Evolutionary conservation across 495 filamentous ascomycete species (phyloP).

Genomic region (Parachaetomium inaequale): DNA sequence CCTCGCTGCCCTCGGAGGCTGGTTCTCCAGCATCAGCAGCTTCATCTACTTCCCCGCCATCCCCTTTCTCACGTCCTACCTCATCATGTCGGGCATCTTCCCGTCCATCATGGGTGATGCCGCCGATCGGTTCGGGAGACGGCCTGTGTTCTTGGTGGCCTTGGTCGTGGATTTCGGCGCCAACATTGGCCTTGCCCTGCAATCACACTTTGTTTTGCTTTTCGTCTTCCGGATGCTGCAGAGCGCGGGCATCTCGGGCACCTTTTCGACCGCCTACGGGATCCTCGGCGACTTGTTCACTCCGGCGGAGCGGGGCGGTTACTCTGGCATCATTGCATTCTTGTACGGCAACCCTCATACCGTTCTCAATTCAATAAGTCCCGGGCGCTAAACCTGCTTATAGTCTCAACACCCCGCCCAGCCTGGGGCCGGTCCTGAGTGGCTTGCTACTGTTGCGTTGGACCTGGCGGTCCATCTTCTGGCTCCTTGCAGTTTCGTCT

Average conservation of each 20-base stretch:
- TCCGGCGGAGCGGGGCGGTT: slow-evolving; percentile 46
- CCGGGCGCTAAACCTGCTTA: not conserved
- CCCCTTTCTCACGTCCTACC: slow-evolving; percentile 37
- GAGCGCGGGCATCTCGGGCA: slow-evolving; percentile 40
- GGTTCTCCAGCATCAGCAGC: slow-evolving; percentile 40
- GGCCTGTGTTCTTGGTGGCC: slow-evolving; percentile 34
- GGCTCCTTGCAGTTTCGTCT: not conserved
- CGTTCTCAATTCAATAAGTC: not conserved
- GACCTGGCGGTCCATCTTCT: slow-evolving; percentile 1
- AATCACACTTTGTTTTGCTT: slow-evolving; percentile 46
- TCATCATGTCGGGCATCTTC: slow-evolving; percentile 19
- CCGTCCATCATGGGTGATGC: slow-evolving; percentile 45
- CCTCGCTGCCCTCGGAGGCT: slow-evolving; percentile 27
- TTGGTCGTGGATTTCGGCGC: slow-evolving; percentile 34
- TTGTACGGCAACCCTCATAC: not conserved
- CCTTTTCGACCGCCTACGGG: slow-evolving; percentile 37
- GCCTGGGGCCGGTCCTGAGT: slow-evolving; percentile 50
- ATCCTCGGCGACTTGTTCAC: slow-evolving; percentile 49
- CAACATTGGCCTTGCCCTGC: slow-evolving; percentile 50
- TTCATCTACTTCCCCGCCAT: slow-evolving; percentile 46
- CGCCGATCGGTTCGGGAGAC: slow-evolving; percentile 43
- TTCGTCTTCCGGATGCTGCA: slow-evolving; percentile 50
- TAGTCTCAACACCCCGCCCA: slow-evolving; percentile 32
- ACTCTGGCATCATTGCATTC: slow-evolving; percentile 34
- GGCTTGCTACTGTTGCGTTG: slow-evolving; percentile 40